Evolutionary conservation across 2,329 filamentous ascomycete species (phyloP), one percentile per base, ranked within the genome.

Genomic region (Pseudovirgaria hyperparasitica): DNA sequence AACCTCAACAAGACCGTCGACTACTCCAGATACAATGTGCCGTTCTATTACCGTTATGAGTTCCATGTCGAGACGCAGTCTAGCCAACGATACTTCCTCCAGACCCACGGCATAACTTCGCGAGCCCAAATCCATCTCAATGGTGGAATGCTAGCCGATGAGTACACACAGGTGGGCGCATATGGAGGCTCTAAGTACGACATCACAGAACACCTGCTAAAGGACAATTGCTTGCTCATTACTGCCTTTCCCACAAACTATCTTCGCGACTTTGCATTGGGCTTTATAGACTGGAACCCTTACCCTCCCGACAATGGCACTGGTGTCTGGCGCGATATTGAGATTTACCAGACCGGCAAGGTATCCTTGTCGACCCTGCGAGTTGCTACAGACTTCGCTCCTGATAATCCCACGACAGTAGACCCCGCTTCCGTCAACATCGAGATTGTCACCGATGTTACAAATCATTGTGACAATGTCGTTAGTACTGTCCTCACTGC

Each of bases 241-340:
- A 55, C 57, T 20, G 65, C 61, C 0, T 61, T 73, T 35, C 70
- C 71, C 0, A 74, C 71, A 0, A 56, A 71, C 34, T 75, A 74
- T 41, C 57, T 66, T 10, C 58, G 63, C 14, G 70, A 76, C 33
- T 62, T 76, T 27, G 70, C 64, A 0, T 48, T 72, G 7, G 68
- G 68, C 0, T 76, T 72, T 29, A 62, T 70, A 1, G 70, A 75
- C 38, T 75, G 71, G 70, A 74, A 74, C 29, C 69, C 69, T 0
- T 64, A 65, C 28, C 68, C 71, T 0, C 61, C 67, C 0, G 72
- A 76, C 41, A 74, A 75, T 24, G 71, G 71, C 3, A 73, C 70
- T 0, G 72, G 72, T 0, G 54, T 77, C 6, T 77, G 72, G 72
- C 58, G 72, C 5, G 54, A 74, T 22, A 54, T 76, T 2, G 58